Evolutionary conservation across 768 basidiomycete genomes (phyloP).

Genomic region (Tephrocybe sp.): DNA sequence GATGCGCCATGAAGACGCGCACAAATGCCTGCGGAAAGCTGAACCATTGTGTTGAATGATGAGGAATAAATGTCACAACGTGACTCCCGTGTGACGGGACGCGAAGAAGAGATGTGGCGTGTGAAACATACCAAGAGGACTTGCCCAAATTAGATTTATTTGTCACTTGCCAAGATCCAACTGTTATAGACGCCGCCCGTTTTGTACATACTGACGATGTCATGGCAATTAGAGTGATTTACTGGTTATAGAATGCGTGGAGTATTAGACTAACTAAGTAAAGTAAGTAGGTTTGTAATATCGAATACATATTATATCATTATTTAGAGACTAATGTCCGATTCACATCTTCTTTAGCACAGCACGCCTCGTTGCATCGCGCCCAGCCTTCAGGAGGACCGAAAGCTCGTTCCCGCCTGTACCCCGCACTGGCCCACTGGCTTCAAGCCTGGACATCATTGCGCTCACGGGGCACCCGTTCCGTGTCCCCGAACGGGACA

Average conservation of each 20-base stretch:
- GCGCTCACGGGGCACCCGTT: conserved; percentile 53
- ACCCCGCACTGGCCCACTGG: conserved; percentile 61
- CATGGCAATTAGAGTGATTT: conserved; percentile 8
- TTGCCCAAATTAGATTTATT: neutral
- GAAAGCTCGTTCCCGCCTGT: conserved; percentile 91
- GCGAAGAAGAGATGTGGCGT: conserved; percentile 18
- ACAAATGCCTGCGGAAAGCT: conserved; percentile 63
- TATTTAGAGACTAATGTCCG: neutral
- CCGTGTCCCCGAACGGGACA: conserved; percentile 61
- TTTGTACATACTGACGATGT: too few relatives aligned
- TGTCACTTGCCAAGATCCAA: neutral
- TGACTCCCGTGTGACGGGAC: conserved; percentile 20
- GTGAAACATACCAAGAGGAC: conserved; percentile 2
- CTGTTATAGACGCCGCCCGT: neutral
- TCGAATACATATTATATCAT: conserved; percentile 9
- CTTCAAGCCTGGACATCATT: conserved; percentile 51
- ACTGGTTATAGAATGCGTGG: conserved; percentile 2
- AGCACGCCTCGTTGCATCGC: conserved; percentile 81
- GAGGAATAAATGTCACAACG: conserved; percentile 4
- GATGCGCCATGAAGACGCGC: conserved; percentile 43
- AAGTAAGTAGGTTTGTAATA: conserved; percentile 13
- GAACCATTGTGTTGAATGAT: conserved; percentile 20
- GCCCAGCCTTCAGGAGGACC: conserved; percentile 80
- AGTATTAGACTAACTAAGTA: conserved; percentile 16
- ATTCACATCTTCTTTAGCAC: conserved; percentile 42